Base-by-base conservation (phyloP, 176 grass and related monocot species). In the Bolboschoenus planiculmis region DNA sequence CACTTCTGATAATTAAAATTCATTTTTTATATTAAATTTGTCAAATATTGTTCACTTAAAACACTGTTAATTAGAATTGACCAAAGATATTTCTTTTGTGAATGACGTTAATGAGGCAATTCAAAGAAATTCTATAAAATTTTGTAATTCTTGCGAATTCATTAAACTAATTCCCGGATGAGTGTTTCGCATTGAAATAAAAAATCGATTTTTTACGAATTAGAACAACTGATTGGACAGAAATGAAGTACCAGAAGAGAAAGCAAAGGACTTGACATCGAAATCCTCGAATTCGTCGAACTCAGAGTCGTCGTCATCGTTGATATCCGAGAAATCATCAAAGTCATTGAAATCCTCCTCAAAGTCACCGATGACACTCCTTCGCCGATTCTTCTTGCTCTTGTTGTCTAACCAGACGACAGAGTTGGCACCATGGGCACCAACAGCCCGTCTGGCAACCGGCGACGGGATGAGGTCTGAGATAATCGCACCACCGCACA, bases 401-500 rank as follows among this genome's bases (percentile, higher is more conserved):
- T 15, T 80, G 54, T 20, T 57, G 51, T n/a, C 10, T 54, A 16
- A 29, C 86, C 57, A 82, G 60, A 85, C 65, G 60, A 85, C 65
- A 78, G 31, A 76, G 46, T 62, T 84, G 73, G 51, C 57, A 23
- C 18, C 10, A 10, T 39, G 35, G 21, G 39, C 74, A 18, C 50
- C 50, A 7, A 75, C 62, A 23, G 30, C 85, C 80, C 56, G 80
- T 79, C 84, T 90, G 71, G 71, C 37, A 39, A 71, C 68, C 56
- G 81, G 58, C 40, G 83, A 29, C 56, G 86, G 87, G 68, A 89
- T 96, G 40, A 92, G 67, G 56, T 90, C 79, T 11, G 90, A 58
- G 46, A 96, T 86, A 54, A 96, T 92, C 78, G 93, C 93, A 58
- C 93, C 93, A 42, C 93, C 93, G 37, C 90, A 92, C 90, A 96